Evolutionary conservation across 2,329 filamentous ascomycete genomes (phyloP).

Genomic region (Tothia fuscella): DNA sequence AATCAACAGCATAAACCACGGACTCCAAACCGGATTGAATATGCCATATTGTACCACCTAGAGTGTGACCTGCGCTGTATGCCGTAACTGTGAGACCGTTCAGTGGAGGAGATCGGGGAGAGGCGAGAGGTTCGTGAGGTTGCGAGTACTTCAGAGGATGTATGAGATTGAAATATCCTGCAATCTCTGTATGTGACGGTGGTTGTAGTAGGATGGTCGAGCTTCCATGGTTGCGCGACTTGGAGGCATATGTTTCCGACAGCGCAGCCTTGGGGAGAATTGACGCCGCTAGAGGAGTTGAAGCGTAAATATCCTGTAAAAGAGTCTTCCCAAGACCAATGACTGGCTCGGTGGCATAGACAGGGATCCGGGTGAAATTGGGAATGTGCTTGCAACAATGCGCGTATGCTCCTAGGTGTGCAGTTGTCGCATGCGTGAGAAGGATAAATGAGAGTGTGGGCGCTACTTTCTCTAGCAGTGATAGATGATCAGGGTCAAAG

Average conservation of each 20-base stretch:
- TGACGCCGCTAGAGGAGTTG: constrained; percentile 75
- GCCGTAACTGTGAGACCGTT: constrained; percentile 91
- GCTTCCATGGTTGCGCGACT: constrained; percentile 28
- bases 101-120: constrained; percentile 76
- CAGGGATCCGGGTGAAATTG: constrained; percentile 78
- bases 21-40: constrained; percentile 94
- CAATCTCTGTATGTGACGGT: constrained; percentile 79
- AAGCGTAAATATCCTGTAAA: constrained; percentile 83
- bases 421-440: constrained; percentile 82
- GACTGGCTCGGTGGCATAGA: constrained; percentile 89
- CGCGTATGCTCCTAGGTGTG: constrained; percentile 84
- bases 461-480: constrained; percentile 85
- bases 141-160: constrained; percentile 94
- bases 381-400: constrained; percentile 97
- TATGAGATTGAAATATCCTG: constrained; percentile 80
- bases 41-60: constrained; percentile 97
- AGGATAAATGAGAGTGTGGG: constrained; percentile 88
- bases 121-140: constrained; percentile 78
- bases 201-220: constrained; percentile 49
- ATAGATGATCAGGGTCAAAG: constrained; percentile 72
- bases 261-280: constrained; percentile 64
- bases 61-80: constrained; percentile 89
- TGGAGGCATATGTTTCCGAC: constrained; percentile 48
- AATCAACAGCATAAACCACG: constrained; percentile 94
- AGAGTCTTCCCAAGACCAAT: constrained; percentile 86